These are phyloP conservation scores for Neurospora hispaniola DNA, from an alignment of 495 filamentous ascomycete species.

Conservation along the genomic window DNA sequence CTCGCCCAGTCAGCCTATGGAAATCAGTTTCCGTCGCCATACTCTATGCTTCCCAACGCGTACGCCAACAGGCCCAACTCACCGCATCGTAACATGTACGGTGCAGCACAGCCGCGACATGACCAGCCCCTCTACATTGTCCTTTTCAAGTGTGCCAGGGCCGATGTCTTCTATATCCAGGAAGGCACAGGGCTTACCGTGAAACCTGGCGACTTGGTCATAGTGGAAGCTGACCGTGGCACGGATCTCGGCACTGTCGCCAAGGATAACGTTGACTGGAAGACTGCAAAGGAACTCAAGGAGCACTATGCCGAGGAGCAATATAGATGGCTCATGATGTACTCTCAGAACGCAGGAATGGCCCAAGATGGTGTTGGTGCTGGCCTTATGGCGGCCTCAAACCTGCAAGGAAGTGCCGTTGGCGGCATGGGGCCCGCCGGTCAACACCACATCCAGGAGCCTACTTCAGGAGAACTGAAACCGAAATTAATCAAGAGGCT, in stretches of 20 bases:
- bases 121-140: conserved; percentile 86
- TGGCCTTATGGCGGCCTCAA: conserved; percentile 46
- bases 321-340: conserved; percentile 96
- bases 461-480: conserved; percentile 66
- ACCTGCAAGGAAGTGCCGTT: conserved; percentile 54
- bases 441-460: conserved; percentile 62
- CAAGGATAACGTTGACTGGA: conserved; percentile 70
- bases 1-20: conserved; percentile 29
- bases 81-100: conserved; percentile 50
- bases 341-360: conserved; percentile 63
- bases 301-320: conserved; percentile 86
- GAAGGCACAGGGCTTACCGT: conserved; percentile 88
- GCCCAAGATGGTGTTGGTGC: conserved; percentile 45
- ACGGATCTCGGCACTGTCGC: conserved; percentile 92
- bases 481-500: conserved; percentile 94
- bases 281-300: conserved; percentile 76
- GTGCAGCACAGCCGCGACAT: conserved; percentile 55
- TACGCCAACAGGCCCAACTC: conserved; percentile 46
- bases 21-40: conserved; percentile 30
- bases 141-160: conserved; percentile 87
- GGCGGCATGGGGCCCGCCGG: conserved; percentile 65
- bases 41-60: conserved; percentile 36
- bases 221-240: conserved; percentile 93
- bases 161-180: conserved; percentile 93
- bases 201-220: conserved; percentile 84